Base-by-base conservation (phyloP, 768 basidiomycete genomes). In the Lactarius evosmus region DNA sequence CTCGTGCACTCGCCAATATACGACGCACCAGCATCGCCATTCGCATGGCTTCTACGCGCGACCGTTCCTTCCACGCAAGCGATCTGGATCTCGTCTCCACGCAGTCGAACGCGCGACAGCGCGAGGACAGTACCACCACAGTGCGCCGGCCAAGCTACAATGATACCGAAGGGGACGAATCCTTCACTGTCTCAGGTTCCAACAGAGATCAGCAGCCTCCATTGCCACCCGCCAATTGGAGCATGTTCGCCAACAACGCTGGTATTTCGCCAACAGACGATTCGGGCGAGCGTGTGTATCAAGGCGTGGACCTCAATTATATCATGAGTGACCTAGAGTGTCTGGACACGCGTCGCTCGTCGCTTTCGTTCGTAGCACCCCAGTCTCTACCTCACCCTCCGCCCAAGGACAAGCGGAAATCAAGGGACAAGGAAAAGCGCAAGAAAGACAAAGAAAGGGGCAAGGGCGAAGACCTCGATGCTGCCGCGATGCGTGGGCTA, bases 11-110 rank as follows among this genome's bases (percentile, higher is more conserved):
- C 49, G 60, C 64, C 11, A 7, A 32, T 36, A 61, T 61, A 50
- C 65, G 55, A 27, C 65, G 65, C 38, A 55, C 55, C n/a, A 66
- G 65, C 56, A 40, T 64, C 33, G 61, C 62, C 41, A 54, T 66
- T 27, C 65, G 56, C 12, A 46, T 53, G 44, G 61, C 65, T 29
- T 44, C 65, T 25, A 55, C 25, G 9, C 56, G 56, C 7, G 56
- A 66, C 8, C 56, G 50, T 52, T 51, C 51, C 29, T 53, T 63
- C 27, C 8, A 25, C 2, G 11, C 56, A 34, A 53, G 22, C n/a
- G 56, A 65, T 25, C n/a, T 38, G 14, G 62, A 58, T 16, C 9
- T n/a, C 22, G 17, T 17, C 4, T 34, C 22, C 19, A 11, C 27
- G 19, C 38, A 22, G 40, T 32, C n/a, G 3, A 57, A n/a, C 9